phyloP scores from a whole-genome alignment of 441 rosid genomes.

The Viola pubescens region DNA sequence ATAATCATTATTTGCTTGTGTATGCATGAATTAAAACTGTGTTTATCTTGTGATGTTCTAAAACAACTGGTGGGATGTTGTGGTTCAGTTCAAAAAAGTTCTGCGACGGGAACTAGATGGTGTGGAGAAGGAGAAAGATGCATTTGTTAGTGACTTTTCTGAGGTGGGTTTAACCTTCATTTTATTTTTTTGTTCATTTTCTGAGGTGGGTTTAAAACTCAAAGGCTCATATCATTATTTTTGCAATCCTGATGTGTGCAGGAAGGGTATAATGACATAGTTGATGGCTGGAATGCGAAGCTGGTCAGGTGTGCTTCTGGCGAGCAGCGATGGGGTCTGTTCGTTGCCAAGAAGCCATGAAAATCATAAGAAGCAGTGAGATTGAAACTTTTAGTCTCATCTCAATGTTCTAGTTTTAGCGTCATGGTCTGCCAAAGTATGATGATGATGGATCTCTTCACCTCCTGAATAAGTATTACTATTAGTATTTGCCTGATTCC shows the following conservation, averaged over 20 bases:
- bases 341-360: conserved; percentile 53
- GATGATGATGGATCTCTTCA: no score
- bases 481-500: no score
- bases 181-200: background rate
- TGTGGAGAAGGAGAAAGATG: conserved; percentile 62
- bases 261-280: conserved; percentile 88
- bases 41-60: background rate
- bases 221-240: background rate
- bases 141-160: conserved; percentile 64
- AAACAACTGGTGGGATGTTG: no score
- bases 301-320: conserved; percentile 58
- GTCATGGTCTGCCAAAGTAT: no score
- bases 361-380: no score
- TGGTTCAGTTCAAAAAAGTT: conserved; percentile 57
- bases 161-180: conserved; percentile 31
- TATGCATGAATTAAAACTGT: background rate
- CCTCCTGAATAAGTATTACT: no score
- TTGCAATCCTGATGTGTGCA: conserved; percentile 20
- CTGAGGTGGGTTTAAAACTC: background rate
- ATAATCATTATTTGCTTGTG: background rate
- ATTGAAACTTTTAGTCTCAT: no score
- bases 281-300: conserved; percentile 92
- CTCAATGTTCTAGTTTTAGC: no score
- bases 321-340: conserved; percentile 91
- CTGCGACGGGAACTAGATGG: conserved; percentile 53